A percentile compares a stretch with the other conserved stretches of the same genome.
Evolutionary conservation across 1,139 yeast genomes (phyloP).

Genomic region (Ogataea hybrid): DNA sequence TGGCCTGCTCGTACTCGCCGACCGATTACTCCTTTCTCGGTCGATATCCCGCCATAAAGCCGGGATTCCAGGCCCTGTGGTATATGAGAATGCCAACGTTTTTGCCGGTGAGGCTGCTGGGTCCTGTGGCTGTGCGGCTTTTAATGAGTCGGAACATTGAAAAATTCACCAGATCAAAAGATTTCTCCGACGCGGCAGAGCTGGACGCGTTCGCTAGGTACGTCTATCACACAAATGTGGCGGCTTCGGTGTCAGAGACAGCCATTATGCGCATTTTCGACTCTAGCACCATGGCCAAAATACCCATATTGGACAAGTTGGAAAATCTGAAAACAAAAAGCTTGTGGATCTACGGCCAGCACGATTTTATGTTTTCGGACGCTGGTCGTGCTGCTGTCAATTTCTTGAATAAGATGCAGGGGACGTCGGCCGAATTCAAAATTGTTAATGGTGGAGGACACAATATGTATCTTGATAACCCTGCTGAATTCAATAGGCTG

Average conservation of each 20-base stretch:
- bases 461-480: constrained; percentile 76
- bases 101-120: constrained; percentile 41
- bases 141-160: constrained; percentile 43
- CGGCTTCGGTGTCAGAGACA: constrained; percentile 49
- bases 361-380: constrained; percentile 81
- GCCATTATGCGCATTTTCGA: constrained; percentile 51
- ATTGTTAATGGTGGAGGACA: constrained; percentile 66
- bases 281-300: constrained; percentile 61
- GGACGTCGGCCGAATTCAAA: constrained; percentile 33
- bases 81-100: constrained; percentile 44
- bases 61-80: constrained; percentile 40
- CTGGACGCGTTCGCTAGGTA: constrained; percentile 42
- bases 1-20: constrained; percentile 25
- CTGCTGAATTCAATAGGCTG: constrained; percentile 52
- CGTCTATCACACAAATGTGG: constrained; percentile 40
- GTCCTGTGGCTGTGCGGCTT: constrained; percentile 50
- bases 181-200: constrained; percentile 41
- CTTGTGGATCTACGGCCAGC: constrained; percentile 72
- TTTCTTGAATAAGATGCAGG: constrained; percentile 31
- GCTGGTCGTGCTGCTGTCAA: constrained; percentile 61
- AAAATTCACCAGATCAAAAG: constrained; percentile 44
- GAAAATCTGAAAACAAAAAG: constrained; percentile 39
- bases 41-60: constrained; percentile 43
- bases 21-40: constrained; percentile 38
- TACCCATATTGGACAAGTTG: constrained; percentile 71